Base-by-base conservation (phyloP, 305 asterid species). In the Fraxinus greggii region DNA sequence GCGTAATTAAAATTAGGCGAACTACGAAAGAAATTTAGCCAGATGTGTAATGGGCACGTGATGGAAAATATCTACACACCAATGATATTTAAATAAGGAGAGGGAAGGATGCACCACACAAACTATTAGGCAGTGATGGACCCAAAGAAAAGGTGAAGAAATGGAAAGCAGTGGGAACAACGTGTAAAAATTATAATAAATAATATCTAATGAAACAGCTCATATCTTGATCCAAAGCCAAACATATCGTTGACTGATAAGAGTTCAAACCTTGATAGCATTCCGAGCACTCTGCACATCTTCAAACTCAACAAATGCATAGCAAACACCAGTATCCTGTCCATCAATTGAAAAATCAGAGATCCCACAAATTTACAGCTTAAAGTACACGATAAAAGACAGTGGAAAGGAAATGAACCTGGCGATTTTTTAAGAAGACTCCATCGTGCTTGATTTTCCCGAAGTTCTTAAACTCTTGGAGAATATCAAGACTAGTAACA, bases 381-480 rank as follows among this genome's bases (percentile, higher is more conserved):
- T 38, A 5, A 54, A 54, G 24, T 17, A n/a, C 24, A 54, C 9
- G 8, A 17, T 17, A 38, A 29, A 38, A 42, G 65, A 65, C 45
- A 69, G 48, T 19, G 67, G 59, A 38, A 74, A 63, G n/a, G 36
- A 80, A 76, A 56, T 74, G 9, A 31, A 87, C 92, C 92, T 80
- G 35, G 84, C 92, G 91, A 78, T 90, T 93, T 86, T 88, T 92
- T 89, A 95, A 83, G 87, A 89, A 92, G 74, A 95, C 89, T 40
- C 98, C 99, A 82, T 95, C 98, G 29, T 81, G 87, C 90, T 90
- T 91, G 85, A 96, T 87, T 86, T 81, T 88, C 59, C 99, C 98
- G n/a, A 90, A 96, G 73, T 72, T 84, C 75, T 91, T 86, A 48
- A 96, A 96, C 90, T 93, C 98, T 79, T 90, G 91, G 85, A 78